A percentile compares a stretch with the other conserved stretches of the same genome.
Conservation (phyloP, 768 basidiomycete genomes). For the Pisolithus microcarpus region DNA sequence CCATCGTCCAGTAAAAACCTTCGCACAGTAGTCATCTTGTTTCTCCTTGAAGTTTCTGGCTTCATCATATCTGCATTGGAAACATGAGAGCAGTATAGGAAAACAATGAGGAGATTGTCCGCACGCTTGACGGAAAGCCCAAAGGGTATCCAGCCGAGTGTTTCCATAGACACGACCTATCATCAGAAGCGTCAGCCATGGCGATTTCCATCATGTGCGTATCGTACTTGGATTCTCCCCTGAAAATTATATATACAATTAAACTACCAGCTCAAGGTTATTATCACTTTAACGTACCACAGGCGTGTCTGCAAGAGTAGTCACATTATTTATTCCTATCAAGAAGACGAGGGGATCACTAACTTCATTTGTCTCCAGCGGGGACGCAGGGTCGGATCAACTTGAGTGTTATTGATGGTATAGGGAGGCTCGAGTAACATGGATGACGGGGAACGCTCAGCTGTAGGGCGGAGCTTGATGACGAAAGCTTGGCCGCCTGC, state of each 20-base stretch:
- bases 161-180: constrained; percentile 29
- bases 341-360: constrained; percentile 4
- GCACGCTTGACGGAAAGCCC: constrained; percentile 60
- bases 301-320: constrained; percentile 47
- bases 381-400: constrained; percentile 27
- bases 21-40: constrained; percentile 62
- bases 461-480: constrained; percentile 68
- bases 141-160: constrained; percentile 55
- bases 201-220: constrained; percentile 2
- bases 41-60: constrained; percentile 57
- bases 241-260: neutral
- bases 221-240: constrained; percentile 52
- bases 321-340: constrained; percentile 4
- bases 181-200: neutral
- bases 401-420: constrained; percentile 35
- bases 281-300: constrained; percentile 31
- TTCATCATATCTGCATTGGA: constrained; percentile 41
- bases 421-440: constrained; percentile 72
- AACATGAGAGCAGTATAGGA: neutral
- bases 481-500: constrained; percentile 71
- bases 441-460: constrained; percentile 58
- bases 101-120: neutral
- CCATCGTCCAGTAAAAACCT: constrained; percentile 41
- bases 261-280: neutral
- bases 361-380: constrained; percentile 77